Percentiles rank a stretch among this genome's conserved stretches.
Conservation (phyloP, 2,329 filamentous ascomycete species). For the Emmonsiellopsis sp. region DNA sequence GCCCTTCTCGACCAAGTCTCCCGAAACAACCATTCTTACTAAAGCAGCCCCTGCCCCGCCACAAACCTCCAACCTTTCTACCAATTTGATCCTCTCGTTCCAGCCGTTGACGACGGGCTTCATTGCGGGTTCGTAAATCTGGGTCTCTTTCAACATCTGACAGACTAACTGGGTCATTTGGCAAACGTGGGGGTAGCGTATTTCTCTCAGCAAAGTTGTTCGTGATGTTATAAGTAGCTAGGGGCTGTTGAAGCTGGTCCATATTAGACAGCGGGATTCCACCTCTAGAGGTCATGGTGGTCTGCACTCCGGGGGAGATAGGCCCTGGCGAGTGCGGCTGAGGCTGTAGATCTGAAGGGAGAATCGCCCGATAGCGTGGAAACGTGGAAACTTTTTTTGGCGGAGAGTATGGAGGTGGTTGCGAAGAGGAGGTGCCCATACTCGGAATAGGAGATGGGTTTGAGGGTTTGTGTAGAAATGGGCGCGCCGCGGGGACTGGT, state of each 20-base stretch:
- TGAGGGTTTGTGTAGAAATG: background rate
- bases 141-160: slow-evolving; percentile 16
- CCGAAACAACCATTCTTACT: slow-evolving; percentile 57
- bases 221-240: slow-evolving; percentile 1
- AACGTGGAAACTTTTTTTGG: slow-evolving; percentile 3
- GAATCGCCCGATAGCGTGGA: slow-evolving; percentile 45
- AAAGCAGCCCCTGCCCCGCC: slow-evolving; percentile 57
- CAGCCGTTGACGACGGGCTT: slow-evolving; percentile 47
- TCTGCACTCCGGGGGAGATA: slow-evolving; percentile 52
- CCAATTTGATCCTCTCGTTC: slow-evolving; percentile 59
- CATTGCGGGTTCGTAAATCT: slow-evolving; percentile 23
- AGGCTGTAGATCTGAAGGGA: slow-evolving; percentile 47
- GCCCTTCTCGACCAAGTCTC: slow-evolving; percentile 52
- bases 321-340: slow-evolving; percentile 52
- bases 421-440: slow-evolving; percentile 24
- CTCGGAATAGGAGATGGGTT: slow-evolving; percentile 7
- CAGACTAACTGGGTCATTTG: slow-evolving; percentile 15
- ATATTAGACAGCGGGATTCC: slow-evolving; percentile 53
- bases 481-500: background rate
- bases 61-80: slow-evolving; percentile 49
- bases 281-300: slow-evolving; percentile 53
- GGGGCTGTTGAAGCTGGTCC: slow-evolving; percentile 39
- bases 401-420: slow-evolving; percentile 48
- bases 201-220: slow-evolving; percentile 18
- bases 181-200: slow-evolving; percentile 19